Evolutionary conservation across 1,284 basidiomycete species (phyloP).

Genomic region (Pseudozyma tsukubaensis): DNA sequence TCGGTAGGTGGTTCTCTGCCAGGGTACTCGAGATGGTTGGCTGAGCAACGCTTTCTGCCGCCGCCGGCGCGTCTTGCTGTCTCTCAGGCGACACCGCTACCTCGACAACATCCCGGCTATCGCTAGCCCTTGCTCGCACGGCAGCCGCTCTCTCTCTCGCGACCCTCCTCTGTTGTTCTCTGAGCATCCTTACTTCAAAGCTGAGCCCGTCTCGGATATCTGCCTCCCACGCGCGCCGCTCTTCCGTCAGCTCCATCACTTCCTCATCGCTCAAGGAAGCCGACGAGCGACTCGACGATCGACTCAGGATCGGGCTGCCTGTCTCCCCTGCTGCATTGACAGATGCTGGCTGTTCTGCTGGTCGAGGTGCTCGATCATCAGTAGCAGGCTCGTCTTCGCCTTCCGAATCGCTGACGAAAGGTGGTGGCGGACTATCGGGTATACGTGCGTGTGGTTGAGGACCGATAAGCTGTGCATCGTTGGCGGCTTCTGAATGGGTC

Average conservation of each 20-base stretch:
- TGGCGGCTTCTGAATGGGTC: slow-evolving; percentile 23
- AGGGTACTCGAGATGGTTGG: background rate
- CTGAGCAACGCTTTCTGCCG: background rate
- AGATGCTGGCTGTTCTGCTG: background rate
- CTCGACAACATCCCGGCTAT: background rate
- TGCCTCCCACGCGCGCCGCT: slow-evolving; percentile 49
- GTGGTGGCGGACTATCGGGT: slow-evolving; percentile 56
- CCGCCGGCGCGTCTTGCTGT: background rate
- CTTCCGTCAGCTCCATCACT: slow-evolving; percentile 27
- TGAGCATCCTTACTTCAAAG: slow-evolving; percentile 41
- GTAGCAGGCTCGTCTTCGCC: slow-evolving; percentile 26
- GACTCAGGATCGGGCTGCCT: background rate
- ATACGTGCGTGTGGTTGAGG: slow-evolving; percentile 41
- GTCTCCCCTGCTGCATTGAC: background rate
- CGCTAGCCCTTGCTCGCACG: background rate
- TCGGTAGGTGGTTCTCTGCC: background rate
- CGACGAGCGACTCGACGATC: slow-evolving; percentile 16
- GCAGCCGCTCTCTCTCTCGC: slow-evolving; percentile 37
- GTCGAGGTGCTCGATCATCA: background rate
- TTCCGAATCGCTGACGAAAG: slow-evolving; percentile 54
- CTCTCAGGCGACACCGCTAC: background rate
- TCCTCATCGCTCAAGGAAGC: slow-evolving; percentile 32
- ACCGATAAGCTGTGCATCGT: slow-evolving; percentile 34
- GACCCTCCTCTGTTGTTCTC: slow-evolving; percentile 48
- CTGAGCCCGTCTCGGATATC: slow-evolving; percentile 39